Evolutionary conservation across 495 filamentous ascomycete genomes (phyloP), one percentile per base, ranked within the genome.

Genomic region (Penicillium cataractarum): DNA sequence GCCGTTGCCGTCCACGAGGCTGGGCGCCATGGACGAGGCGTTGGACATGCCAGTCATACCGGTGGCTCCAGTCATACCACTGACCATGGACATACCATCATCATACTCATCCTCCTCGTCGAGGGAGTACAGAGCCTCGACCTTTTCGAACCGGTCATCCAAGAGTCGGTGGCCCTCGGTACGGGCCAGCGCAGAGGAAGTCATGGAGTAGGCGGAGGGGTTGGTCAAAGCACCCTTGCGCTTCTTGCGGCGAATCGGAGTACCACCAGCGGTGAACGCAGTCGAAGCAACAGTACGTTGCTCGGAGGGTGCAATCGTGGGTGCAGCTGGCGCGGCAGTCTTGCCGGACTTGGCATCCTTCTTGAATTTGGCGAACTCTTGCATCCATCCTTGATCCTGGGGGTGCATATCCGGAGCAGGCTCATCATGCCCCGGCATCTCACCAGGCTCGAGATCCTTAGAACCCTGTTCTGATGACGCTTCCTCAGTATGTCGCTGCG

Each of bases 181-280:
- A 44, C 96, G 86, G 22, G 89, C 86, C 7, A 98, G 80, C 0
- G 93, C 89, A 0, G 95, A 97, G 6, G 91, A 96, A 0, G 90
- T 93, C 96, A 98, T 99, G n/a, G 92, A 97, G 78, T 97, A 98
- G 17, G 85, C 84, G 6, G 94, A 94, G 1, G 90, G 91, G 68
- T 90, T 91, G 22, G 95, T 97, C 73, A 95, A 73, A 21, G 95
- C 93, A 49, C 92, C 92, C 76, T 93, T 95, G 62, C 92, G 85
- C 85, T 94, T 96, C 86, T 97, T 98, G 35, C 82, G 80, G 2
- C 91, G 86, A 42, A 84, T 89, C 6, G 91, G 92, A 0, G 89
- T 90, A 22, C 89, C 91, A 0, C 80, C 80, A 12, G 57, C 71
- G 15, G 92, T 94, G 79, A 92, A 86, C 63, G 89, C 80, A 27